A percentile compares a stretch with the other conserved stretches of the same genome.
Evolutionary conservation across 768 basidiomycete species (phyloP).

Genomic region (Psilocybe sp.): DNA sequence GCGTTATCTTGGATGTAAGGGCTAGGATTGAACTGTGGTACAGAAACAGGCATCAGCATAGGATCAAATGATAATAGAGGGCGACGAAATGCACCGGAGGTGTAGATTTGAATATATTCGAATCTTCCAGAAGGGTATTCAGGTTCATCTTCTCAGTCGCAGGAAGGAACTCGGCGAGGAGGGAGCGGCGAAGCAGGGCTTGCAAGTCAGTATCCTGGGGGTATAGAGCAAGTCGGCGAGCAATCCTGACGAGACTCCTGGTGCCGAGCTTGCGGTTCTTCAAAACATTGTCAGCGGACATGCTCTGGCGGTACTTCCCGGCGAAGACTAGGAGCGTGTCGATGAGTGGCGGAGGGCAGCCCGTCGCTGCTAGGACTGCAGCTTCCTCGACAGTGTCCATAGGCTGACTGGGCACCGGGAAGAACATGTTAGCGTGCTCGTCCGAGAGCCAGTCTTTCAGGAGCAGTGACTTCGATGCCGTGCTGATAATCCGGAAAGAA

Average conservation of each 20-base stretch:
- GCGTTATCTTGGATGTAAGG: constrained; percentile 34
- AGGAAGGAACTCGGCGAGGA: constrained; percentile 62
- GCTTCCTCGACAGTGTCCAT: constrained; percentile 55
- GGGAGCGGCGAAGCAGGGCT: constrained; percentile 42
- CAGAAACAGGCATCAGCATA: background rate
- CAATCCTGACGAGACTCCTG: constrained; percentile 53
- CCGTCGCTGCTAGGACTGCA: constrained; percentile 45
- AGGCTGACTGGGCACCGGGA: constrained; percentile 56
- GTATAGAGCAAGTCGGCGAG: constrained; percentile 44
- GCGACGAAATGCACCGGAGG: constrained; percentile 33
- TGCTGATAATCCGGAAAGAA: constrained; percentile 59
- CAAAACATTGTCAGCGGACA: constrained; percentile 53
- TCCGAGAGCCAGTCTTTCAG: constrained; percentile 67
- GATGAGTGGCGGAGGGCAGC: constrained; percentile 37
- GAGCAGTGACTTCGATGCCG: constrained; percentile 61
- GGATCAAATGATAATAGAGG: background rate
- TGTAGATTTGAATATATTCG: constrained; percentile 39
- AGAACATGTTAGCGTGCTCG: constrained; percentile 73
- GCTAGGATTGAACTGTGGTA: constrained; percentile 44
- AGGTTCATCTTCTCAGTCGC: constrained; percentile 55
- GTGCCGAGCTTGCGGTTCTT: constrained; percentile 67
- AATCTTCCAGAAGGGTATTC: constrained; percentile 47
- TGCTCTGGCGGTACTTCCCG: constrained; percentile 52
- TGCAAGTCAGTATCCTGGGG: constrained; percentile 45
- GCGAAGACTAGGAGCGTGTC: constrained; percentile 50